Base-by-base conservation (phyloP, 2,329 filamentous ascomycete genomes). In the Curvularia lunata region DNA sequence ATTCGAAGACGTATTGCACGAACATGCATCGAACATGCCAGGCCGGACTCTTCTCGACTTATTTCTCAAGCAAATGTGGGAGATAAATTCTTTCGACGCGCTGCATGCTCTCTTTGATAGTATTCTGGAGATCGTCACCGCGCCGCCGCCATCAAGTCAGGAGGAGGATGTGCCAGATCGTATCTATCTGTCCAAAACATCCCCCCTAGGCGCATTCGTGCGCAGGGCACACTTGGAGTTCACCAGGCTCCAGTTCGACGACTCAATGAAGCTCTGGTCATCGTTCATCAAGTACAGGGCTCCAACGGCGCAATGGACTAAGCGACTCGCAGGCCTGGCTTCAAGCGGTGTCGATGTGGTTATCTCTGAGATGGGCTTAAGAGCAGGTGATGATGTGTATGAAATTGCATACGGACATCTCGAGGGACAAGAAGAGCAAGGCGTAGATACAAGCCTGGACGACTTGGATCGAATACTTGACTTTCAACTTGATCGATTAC, bases 11-110 rank as follows among this genome's bases (percentile, higher is more conserved):
- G 76, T 79, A 4, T 76, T 84, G 5, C 76, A 78, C 21, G 53
- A 59, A 32, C 80, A 79, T 61, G 68, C 77, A 12, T 85, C 84
- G 1, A 81, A 76, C 8, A 79, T 91, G 55, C 90, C 92, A 0
- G 92, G 92, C 2, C 85, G 90, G 47, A 89, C 85, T n/a, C 79
- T 97, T n/a, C 95, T 93, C 87, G 92, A 98, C 71, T 80, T 90
- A 2, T 91, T 97, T 55, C 83, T 98, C 12, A 85, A 86, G 54
- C 89, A 88, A 62, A 80, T 98, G 23, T 98, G 95, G 94, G 83
- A 84, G 16, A 86, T 98, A 64, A 87, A 93, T 71, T 94, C 90
- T 19, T 84, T 96, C 10, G 86, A 98, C 77, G 86, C 88, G 0
- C 79, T 98, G n/a, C 87, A 93, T 69, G 81, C 82, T 1, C 94